Base-by-base conservation (phyloP, 2,329 filamentous ascomycete genomes). In the Ophiostoma ips region DNA sequence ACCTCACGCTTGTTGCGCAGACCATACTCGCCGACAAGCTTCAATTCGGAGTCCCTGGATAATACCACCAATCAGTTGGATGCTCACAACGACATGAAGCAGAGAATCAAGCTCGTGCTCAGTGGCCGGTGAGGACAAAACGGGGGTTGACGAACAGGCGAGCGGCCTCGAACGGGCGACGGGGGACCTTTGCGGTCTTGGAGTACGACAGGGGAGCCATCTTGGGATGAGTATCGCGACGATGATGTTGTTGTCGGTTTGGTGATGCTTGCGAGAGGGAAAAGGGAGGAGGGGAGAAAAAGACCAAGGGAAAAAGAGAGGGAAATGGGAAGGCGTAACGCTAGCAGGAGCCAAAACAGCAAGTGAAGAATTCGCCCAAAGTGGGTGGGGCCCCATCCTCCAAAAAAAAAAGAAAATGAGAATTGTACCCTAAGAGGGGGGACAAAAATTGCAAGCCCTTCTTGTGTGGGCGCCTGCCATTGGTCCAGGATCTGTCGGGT, bases 1-100 rank as follows among this genome's bases (percentile, higher is more conserved):
- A 98, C 92, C 81, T 98, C 92, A 80, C 92, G 90, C 88, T 98
- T 98, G 82, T 98, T 98, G 76, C 89, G 87, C 66, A 98, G 87
- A 76, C 92, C 92, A 81, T 94, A 98, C 79, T 98, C 92, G 76
- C 92, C 92, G 67, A 98, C 90, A 74, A 92, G 84, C 86, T 98
- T 98, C 75, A 98, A 77, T 79, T 98, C 92, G 68, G 89, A 87
- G 79, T 98, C 92, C 79, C 92, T 96, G 77, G 21, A 44, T 40
- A 52, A 53, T 44, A 38, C 49, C 47, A 41, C 51, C 40, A 52
- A 52, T 57, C 55, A 57, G 55, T 48, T 50, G 46, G 76, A 62
- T 61, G 60, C 71, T 80, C 76, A 81, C 78, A 81, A 79, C 85
- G 90, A 95, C 89, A 71, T 96, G 77, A 89, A 82, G 80, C 86